Evolutionary conservation across 805 yeast genomes (phyloP).

Genomic region (Ogataea neopini): DNA sequence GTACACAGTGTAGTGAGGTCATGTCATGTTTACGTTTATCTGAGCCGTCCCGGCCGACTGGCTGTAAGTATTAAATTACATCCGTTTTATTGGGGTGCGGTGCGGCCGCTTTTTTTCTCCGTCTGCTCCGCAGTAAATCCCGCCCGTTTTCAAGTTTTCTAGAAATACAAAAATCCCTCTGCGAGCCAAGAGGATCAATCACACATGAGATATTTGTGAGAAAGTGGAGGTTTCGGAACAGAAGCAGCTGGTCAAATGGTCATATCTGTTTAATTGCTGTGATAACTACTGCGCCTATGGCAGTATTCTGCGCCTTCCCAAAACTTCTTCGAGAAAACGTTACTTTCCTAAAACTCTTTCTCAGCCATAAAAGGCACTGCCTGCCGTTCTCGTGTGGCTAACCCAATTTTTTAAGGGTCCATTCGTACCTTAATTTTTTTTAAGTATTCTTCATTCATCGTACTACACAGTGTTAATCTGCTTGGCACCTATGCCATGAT

Average conservation of each 20-base stretch:
- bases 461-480: too few species aligned
- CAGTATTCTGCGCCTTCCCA: background rate
- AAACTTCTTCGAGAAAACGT: background rate
- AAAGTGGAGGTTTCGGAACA: too few species aligned
- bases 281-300: too few species aligned
- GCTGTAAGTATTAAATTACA: background rate
- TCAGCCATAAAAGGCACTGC: background rate
- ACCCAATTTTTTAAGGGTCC: background rate
- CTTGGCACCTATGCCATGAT: too few species aligned
- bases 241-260: too few species aligned
- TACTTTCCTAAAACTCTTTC: too few species aligned
- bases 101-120: slow-evolving; percentile 4
- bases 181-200: background rate
- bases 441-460: background rate
- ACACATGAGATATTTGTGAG: background rate
- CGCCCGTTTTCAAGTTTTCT: slow-evolving; percentile 4
- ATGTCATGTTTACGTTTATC: background rate
- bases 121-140: slow-evolving; percentile 7
- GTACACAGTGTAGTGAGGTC: background rate
- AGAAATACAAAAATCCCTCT: background rate
- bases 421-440: background rate
- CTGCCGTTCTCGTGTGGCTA: background rate
- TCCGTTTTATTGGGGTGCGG: background rate
- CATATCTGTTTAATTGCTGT: too few species aligned
- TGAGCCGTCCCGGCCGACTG: slow-evolving; percentile 5